Percentiles rank a stretch among this genome's conserved stretches.
phyloP scores from a whole-genome alignment of 495 filamentous ascomycete genomes.

The Gamarada debralockiae region DNA sequence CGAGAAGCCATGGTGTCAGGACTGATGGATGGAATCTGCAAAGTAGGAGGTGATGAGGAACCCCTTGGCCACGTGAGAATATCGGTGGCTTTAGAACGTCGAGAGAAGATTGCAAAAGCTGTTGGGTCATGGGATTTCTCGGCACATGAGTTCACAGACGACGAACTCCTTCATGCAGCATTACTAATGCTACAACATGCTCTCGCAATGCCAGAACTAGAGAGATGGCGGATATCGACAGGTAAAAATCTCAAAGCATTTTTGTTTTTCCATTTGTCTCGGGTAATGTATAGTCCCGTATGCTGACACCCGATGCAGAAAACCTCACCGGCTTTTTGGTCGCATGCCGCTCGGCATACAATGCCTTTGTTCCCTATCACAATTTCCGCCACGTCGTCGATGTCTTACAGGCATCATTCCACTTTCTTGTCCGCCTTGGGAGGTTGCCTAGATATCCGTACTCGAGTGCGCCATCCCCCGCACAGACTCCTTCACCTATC shows the following conservation, averaged over 20 bases:
- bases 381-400: conserved; percentile 98
- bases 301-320: conserved; percentile 29
- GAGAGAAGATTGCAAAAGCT: conserved; percentile 58
- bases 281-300: conserved; percentile 11
- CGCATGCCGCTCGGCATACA: conserved; percentile 84
- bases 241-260: conserved; percentile 60
- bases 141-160: conserved; percentile 83
- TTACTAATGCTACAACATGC: conserved; percentile 87
- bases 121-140: conserved; percentile 85
- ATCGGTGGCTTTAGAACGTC: conserved; percentile 51
- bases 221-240: conserved; percentile 70
- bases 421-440: conserved; percentile 82
- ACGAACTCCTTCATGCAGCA: conserved; percentile 79
- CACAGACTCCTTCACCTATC: conserved; percentile 43
- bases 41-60: conserved; percentile 48
- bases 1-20: conserved; percentile 84
- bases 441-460: conserved; percentile 64
- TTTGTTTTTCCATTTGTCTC: conserved; percentile 21
- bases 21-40: conserved; percentile 89
- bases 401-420: conserved; percentile 90
- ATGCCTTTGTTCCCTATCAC: conserved; percentile 95
- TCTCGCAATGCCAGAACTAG: conserved; percentile 73
- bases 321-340: conserved; percentile 70
- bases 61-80: conserved; percentile 37
- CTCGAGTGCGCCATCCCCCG: conserved; percentile 22